A percentile compares a stretch with the other conserved stretches of the same genome.
These are phyloP conservation scores for Truncatella angustata DNA, from an alignment of 2,329 filamentous ascomycete species.

Conservation along the genomic window DNA sequence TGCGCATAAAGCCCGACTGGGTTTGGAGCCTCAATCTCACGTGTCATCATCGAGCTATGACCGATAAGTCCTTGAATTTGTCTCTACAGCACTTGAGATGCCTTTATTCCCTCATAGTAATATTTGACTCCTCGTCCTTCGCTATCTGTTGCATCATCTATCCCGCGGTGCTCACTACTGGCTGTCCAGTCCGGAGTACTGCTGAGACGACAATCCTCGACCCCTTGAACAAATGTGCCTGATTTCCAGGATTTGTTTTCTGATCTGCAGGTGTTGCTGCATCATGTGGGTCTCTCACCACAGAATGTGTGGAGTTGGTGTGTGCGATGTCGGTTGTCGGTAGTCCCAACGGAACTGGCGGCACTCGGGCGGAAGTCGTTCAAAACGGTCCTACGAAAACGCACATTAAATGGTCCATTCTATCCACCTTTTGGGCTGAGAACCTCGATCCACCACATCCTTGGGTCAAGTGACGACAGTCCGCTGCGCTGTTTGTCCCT, in stretches of 20 bases:
- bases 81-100: not conserved
- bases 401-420: no score
- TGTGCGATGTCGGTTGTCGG: constrained; percentile 5
- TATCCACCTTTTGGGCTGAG: no score
- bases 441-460: no score
- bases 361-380: constrained; percentile 5
- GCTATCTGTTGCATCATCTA: not conserved
- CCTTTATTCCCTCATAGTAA: not conserved
- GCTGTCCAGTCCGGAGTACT: not conserved
- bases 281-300: not conserved
- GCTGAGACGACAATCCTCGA: not conserved
- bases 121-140: not conserved
- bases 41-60: not conserved
- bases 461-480: no score
- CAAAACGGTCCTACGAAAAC: no score
- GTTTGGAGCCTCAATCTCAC: not conserved
- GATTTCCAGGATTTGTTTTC: not conserved
- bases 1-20: not conserved
- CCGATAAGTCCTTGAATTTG: no score
- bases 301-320: not conserved
- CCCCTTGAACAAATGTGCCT: not conserved
- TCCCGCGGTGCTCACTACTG: not conserved
- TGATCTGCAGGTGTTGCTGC: constrained; percentile 9
- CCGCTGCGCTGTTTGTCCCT: no score
- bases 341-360: not conserved